phyloP scores from a whole-genome alignment of 352 stramenopile species.

The Plasmopara muralis region DNA sequence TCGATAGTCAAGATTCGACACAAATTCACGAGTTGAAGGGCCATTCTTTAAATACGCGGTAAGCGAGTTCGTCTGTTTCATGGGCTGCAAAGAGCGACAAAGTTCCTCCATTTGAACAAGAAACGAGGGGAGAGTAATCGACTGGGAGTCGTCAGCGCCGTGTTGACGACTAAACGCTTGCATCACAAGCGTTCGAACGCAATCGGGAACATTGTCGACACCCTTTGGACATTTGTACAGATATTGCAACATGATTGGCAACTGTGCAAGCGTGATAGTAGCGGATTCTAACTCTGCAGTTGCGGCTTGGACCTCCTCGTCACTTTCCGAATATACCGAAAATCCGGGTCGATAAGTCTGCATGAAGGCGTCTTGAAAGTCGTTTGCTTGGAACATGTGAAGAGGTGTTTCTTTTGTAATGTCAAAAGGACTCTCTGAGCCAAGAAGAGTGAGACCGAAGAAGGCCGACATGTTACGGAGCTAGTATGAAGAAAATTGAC shows the following conservation, averaged over 20 bases:
- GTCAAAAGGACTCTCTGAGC: slow-evolving; percentile 56
- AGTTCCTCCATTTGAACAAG: slow-evolving; percentile 30
- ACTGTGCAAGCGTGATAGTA: slow-evolving; percentile 31
- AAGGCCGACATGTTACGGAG: slow-evolving; percentile 32
- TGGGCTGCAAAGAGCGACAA: slow-evolving; percentile 19
- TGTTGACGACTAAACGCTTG: slow-evolving; percentile 12
- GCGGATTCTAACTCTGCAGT: slow-evolving; percentile 22
- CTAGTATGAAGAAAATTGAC: too few species aligned
- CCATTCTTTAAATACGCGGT: slow-evolving; percentile 40
- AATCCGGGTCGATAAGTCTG: slow-evolving; percentile 13
- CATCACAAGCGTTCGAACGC: slow-evolving; percentile 16
- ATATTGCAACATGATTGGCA: slow-evolving; percentile 31
- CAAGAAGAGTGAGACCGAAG: slow-evolving; percentile 55
- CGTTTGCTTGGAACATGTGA: slow-evolving; percentile 40
- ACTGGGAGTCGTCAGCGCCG: slow-evolving; percentile 3
- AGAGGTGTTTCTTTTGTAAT: slow-evolving; percentile 45
- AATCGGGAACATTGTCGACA: slow-evolving; percentile 44
- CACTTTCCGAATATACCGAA: slow-evolving; percentile 8
- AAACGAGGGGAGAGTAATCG: slow-evolving; percentile 15
- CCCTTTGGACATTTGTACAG: slow-evolving; percentile 60
- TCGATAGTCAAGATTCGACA: slow-evolving; percentile 39
- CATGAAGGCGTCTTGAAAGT: slow-evolving; percentile 64
- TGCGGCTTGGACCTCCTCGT: slow-evolving; percentile 38
- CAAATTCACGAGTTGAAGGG: slow-evolving; percentile 34
- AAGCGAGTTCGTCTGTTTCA: slow-evolving; percentile 9